These are phyloP conservation scores for Phyllosticta paracitricarpa DNA, from an alignment of 2,329 filamentous ascomycete species.

Conservation along the genomic window DNA sequence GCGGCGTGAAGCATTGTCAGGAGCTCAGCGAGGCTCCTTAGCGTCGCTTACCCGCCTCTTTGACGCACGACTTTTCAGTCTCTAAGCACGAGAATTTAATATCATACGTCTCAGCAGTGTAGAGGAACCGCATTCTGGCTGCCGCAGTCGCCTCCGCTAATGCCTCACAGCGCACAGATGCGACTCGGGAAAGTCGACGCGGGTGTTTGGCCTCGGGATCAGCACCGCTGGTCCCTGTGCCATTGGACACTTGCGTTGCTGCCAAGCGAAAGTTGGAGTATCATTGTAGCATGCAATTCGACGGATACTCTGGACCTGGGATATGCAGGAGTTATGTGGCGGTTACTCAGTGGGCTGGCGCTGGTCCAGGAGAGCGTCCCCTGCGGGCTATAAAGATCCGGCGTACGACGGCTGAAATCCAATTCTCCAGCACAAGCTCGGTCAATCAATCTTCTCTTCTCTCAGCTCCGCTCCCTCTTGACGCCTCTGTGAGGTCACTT, in stretches of 20 bases:
- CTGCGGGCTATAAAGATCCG: not conserved
- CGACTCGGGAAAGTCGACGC: not conserved
- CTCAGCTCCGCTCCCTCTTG: not conserved
- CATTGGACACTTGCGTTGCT: not conserved
- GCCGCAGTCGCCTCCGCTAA: conserved; percentile 1
- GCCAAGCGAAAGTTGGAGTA: not conserved
- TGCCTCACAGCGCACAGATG: not conserved
- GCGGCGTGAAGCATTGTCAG: not conserved
- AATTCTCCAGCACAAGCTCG: not conserved
- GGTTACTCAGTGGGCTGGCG: not conserved
- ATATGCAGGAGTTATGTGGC: not conserved
- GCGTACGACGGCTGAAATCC: not conserved
- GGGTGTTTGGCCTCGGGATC: not conserved
- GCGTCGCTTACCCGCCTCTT: not conserved
- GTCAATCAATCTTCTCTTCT: conserved; percentile 1
- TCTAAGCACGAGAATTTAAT: not conserved
- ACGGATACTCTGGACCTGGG: not conserved
- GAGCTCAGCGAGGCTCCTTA: not conserved
- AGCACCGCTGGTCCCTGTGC: not conserved
- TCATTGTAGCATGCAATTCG: not conserved
- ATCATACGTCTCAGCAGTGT: not conserved
- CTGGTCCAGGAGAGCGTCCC: not conserved
- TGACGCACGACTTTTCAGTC: not conserved
- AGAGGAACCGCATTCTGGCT: not conserved
- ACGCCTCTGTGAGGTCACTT: not conserved